Base-by-base conservation (phyloP, 352 stramenopile genomes). In the Pythium vanterpoolii region DNA sequence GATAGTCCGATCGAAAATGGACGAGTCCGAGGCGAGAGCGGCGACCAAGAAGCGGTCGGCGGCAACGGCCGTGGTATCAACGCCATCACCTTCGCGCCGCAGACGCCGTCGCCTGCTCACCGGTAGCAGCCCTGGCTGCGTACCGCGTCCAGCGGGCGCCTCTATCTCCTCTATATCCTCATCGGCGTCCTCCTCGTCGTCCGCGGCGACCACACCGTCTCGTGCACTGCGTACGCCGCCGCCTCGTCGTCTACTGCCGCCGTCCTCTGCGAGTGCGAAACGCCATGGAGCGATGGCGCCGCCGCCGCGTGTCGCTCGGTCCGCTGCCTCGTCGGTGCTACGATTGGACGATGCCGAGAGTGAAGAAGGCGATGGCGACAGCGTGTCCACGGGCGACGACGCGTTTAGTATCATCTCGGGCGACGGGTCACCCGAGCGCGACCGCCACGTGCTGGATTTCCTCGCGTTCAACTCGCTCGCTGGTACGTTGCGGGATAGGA, bases 341-440 rank as follows among this genome's bases (percentile, higher is more conserved):
- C 55, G 58, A 5, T 19, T 56, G 23, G 54, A 70, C 24, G 63
- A 83, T 18, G 31, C 33, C 31, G 45, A 66, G 61, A 26, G 69
- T 18, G 56, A 73, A 44, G 68, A 71, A 0, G 72, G 76, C 5
- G 47, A 61, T 44, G 39, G 47, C 53, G 39, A 62, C 62, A 50
- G 69, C 50, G 23, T 60, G 45, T 50, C 53, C 19, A 60, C 68
- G n/a, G 36, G 27, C 30, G 69, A 73, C 4, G 77, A 85, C n/a
- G 43, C 60, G 44, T 53, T 85, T 26, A 87, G 73, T 44, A 65
- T 86, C 33, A 75, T 86, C 43, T 86, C 76, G 9, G 73, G 65
- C 36, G 73, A 87, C 40, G 63, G 50, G 21, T 64, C 55, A 6
- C 62, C 61, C 27, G 60, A 62, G 24, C 52, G 60, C 19, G 53